Percentiles rank a stretch among this genome's conserved stretches.
Conservation (phyloP, 768 basidiomycete genomes). For the Lepiota subincarnata region DNA sequence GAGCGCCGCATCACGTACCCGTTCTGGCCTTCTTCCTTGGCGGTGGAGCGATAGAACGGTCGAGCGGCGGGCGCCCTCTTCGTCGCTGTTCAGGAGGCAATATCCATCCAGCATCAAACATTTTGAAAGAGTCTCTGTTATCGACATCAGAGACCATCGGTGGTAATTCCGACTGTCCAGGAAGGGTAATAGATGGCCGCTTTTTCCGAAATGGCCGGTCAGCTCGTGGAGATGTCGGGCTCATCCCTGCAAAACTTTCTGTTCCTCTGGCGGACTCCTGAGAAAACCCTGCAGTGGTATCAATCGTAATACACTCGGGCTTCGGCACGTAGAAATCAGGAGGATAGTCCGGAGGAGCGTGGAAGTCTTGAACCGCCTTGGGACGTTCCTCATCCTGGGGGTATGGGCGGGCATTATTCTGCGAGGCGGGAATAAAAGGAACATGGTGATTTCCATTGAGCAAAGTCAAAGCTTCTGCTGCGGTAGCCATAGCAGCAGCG, state of each 20-base stretch:
- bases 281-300: conserved; percentile 22
- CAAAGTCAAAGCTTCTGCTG: conserved; percentile 9
- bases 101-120: conserved; percentile 89
- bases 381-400: neutral
- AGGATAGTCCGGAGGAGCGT: conserved; percentile 30
- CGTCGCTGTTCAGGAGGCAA: conserved; percentile 71
- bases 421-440: neutral
- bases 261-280: conserved; percentile 28
- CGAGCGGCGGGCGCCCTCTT: conserved; percentile 46
- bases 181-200: conserved; percentile 21
- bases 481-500: conserved; percentile 15
- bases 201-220: conserved; percentile 20
- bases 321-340: conserved; percentile 34
- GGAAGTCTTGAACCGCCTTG: neutral
- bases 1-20: conserved; percentile 27
- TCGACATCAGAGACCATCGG: conserved; percentile 70
- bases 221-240: conserved; percentile 5
- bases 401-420: neutral
- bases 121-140: conserved; percentile 64
- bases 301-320: neutral
- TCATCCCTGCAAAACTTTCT: neutral
- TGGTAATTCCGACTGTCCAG: conserved; percentile 34
- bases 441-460: conserved; percentile 14
- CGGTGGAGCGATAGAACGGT: conserved; percentile 42
- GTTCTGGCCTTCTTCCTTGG: conserved; percentile 53